A percentile compares a stretch with the other conserved stretches of the same genome.
Evolutionary conservation across 768 basidiomycete species (phyloP).

Genomic region (Lactarius deliciosus): DNA sequence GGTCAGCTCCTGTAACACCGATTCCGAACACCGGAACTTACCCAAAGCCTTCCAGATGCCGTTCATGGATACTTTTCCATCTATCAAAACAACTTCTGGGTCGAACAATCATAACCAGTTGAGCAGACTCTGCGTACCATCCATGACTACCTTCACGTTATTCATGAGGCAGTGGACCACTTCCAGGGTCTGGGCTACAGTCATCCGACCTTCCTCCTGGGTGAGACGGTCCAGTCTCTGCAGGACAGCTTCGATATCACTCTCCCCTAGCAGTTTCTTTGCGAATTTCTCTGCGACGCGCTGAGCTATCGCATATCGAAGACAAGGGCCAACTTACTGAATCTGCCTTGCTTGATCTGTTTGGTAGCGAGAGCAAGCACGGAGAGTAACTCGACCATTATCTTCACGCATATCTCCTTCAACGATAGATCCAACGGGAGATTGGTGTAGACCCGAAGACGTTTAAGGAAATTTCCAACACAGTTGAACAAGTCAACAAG

Average conservation of each 20-base stretch:
- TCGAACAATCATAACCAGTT: background rate
- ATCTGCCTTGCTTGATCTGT: background rate
- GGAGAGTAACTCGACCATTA: too few relatives aligned
- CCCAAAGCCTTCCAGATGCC: too few relatives aligned
- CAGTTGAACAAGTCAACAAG: too few relatives aligned
- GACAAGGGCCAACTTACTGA: background rate
- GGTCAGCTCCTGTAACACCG: too few relatives aligned
- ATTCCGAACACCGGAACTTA: too few relatives aligned
- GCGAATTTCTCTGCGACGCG: slow-evolving; percentile 4
- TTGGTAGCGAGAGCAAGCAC: too few relatives aligned
- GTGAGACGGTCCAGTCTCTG: slow-evolving; percentile 14
- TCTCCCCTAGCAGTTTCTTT: slow-evolving; percentile 9
- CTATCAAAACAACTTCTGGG: too few relatives aligned
- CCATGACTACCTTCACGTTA: slow-evolving; percentile 10
- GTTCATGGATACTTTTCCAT: too few relatives aligned
- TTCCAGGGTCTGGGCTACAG: background rate
- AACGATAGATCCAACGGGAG: background rate
- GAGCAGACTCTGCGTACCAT: slow-evolving; percentile 2
- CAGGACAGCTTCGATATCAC: slow-evolving; percentile 8
- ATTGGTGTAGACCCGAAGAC: background rate
- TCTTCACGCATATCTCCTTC: background rate
- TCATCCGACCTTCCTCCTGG: slow-evolving; percentile 9
- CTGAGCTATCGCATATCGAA: background rate
- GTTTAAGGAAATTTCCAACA: too few relatives aligned
- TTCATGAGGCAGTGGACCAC: background rate